Percentiles rank a stretch among this genome's conserved stretches.
phyloP scores from a whole-genome alignment of 2,329 filamentous ascomycete species.

The Neofusicoccum laricinum region DNA sequence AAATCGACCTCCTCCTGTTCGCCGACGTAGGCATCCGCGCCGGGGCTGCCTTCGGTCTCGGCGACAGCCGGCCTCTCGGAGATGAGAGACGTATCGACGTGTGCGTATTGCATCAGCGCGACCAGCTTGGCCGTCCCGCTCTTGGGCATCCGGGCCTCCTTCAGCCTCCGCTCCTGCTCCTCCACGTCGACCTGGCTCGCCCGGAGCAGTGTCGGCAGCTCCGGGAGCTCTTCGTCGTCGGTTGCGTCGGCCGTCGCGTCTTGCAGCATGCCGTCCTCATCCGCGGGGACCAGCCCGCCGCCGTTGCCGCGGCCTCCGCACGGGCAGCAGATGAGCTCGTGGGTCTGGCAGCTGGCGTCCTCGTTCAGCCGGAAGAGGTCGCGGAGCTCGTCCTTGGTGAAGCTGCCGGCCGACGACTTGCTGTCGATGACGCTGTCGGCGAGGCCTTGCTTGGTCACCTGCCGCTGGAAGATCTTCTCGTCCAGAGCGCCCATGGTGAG shows the following conservation, averaged over 20 bases:
- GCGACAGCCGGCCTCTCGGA: conserved; percentile 19
- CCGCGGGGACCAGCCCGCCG: conserved; percentile 17
- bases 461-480: conserved; percentile 73
- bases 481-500: conserved; percentile 67
- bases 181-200: conserved; percentile 47
- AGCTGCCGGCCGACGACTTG: conserved; percentile 58
- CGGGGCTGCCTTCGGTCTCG: conserved; percentile 28
- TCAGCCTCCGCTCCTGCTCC: conserved; percentile 42
- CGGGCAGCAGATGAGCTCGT: conserved; percentile 62
- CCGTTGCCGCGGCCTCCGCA: conserved; percentile 56
- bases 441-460: conserved; percentile 67
- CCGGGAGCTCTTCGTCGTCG: conserved; percentile 29
- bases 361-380: conserved; percentile 67
- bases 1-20: conserved; percentile 25
- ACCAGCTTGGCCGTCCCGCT: conserved; percentile 42
- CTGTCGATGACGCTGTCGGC: conserved; percentile 70
- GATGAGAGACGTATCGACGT: conserved; percentile 43
- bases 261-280: conserved; percentile 14
- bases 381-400: conserved; percentile 63
- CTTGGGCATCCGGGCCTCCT: conserved; percentile 29
- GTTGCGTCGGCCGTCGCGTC: conserved; percentile 23
- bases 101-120: conserved; percentile 53
- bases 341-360: conserved; percentile 61
- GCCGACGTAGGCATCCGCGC: conserved; percentile 23
- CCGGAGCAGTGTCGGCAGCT: conserved; percentile 31